These are phyloP conservation scores for Metschnikowia continentalis DNA, from an alignment of 805 yeast genomes.

Conservation along the genomic window DNA sequence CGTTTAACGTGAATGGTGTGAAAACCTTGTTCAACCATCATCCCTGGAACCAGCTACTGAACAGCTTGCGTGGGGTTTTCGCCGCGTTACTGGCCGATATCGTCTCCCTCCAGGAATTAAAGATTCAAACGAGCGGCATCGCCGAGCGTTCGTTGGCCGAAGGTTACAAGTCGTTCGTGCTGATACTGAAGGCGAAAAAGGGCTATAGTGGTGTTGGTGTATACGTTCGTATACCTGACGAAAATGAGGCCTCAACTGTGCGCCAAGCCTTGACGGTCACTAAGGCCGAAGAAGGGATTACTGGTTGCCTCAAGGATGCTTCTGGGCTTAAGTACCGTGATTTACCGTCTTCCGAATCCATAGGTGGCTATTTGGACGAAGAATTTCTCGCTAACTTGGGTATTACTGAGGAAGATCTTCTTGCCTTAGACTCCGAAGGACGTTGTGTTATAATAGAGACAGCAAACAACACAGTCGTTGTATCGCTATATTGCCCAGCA, in stretches of 20 bases:
- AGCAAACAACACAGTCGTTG: conserved; percentile 54
- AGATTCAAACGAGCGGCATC: conserved; percentile 38
- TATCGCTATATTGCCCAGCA: conserved; percentile 86
- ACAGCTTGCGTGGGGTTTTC: conserved; percentile 44
- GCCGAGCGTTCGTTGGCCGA: conserved; percentile 45
- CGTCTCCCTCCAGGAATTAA: conserved; percentile 83
- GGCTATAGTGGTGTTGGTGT: conserved; percentile 94
- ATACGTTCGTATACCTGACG: conserved; percentile 54
- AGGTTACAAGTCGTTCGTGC: conserved; percentile 60
- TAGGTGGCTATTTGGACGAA: conserved; percentile 68
- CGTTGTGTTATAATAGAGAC: conserved; percentile 74
- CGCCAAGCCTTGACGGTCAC: conserved; percentile 46
- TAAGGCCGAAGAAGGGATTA: conserved; percentile 87
- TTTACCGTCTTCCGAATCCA: conserved; percentile 23
- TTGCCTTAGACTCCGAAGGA: conserved; percentile 72
- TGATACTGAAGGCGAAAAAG: conserved; percentile 62
- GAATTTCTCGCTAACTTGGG: conserved; percentile 31
- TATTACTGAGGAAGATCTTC: conserved; percentile 4
- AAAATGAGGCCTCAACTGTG: conserved; percentile 36
- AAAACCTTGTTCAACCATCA: conserved; percentile 75
- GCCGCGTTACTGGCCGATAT: conserved; percentile 62
- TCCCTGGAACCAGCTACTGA: conserved; percentile 65
- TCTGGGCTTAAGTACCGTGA: conserved; percentile 13
- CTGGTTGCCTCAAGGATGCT: conserved; percentile 50
- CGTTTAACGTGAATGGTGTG: conserved; percentile 84